A percentile compares a stretch with the other conserved stretches of the same genome.
phyloP scores from a whole-genome alignment of 805 yeast species.

The Nakazawaea peltata region DNA sequence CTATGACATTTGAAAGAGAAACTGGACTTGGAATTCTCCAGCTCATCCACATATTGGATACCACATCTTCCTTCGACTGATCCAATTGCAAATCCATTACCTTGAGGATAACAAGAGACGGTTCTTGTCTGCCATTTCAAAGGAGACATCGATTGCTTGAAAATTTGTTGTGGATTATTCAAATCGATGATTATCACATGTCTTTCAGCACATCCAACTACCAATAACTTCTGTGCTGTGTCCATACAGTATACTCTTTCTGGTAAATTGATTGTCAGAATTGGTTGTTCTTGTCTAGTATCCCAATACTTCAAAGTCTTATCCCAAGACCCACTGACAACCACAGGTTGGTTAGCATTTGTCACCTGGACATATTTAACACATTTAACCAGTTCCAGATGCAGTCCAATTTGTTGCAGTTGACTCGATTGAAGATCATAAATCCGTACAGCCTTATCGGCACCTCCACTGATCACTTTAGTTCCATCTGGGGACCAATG shows the following conservation, averaged over 20 bases:
- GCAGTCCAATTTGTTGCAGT: conserved; percentile 75
- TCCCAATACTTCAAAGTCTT: conserved; percentile 95
- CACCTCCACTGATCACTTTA: conserved; percentile 81
- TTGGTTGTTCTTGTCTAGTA: conserved; percentile 73
- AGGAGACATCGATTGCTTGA: conserved; percentile 67
- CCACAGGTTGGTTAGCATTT: conserved; percentile 70
- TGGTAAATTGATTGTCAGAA: conserved; percentile 75
- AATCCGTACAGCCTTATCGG: conserved; percentile 79
- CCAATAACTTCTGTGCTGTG: conserved; percentile 67
- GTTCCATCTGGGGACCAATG: conserved; percentile 86
- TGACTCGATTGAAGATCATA: conserved; percentile 82
- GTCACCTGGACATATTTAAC: conserved; percentile 80
- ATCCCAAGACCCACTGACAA: conserved; percentile 96
- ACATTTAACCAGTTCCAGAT: conserved; percentile 69
- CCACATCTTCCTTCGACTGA: conserved; percentile 95
- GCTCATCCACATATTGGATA: conserved; percentile 82
- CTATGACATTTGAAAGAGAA: conserved; percentile 96
- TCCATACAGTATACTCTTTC: conserved; percentile 92
- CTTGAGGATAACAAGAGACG: conserved; percentile 80
- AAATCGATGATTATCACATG: conserved; percentile 72
- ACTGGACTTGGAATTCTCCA: conserved; percentile 61
- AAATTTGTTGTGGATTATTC: conserved; percentile 75
- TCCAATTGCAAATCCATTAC: conserved; percentile 88
- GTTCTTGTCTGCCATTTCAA: conserved; percentile 85
- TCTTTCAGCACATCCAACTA: conserved; percentile 91